phyloP scores from a whole-genome alignment of 495 filamentous ascomycete species.

The Tuber melanosporum region DNA sequence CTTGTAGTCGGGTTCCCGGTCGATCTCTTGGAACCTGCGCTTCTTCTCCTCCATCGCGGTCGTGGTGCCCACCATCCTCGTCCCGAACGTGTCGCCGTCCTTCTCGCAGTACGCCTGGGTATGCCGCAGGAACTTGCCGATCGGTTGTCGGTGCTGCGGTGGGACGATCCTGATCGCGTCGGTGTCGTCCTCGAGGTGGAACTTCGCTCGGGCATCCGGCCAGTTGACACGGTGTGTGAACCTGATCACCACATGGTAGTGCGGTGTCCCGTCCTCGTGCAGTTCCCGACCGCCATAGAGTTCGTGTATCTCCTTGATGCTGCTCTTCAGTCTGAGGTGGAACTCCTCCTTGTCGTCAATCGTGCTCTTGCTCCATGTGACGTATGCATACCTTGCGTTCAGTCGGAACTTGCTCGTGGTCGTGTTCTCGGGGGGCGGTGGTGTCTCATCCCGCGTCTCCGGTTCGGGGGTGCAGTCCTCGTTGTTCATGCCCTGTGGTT shows the following conservation, averaged over 20 bases:
- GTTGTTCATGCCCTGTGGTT: no score
- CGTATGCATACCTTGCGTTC: neutral
- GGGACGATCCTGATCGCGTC: neutral
- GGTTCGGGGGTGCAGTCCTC: no score
- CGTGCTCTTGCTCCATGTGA: neutral
- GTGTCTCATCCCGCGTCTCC: no score
- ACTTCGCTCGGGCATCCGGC: neutral
- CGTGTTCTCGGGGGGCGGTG: no score
- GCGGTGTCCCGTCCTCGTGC: neutral
- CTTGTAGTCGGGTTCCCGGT: neutral
- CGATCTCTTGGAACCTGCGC: neutral
- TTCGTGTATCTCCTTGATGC: no score
- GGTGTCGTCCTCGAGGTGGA: neutral
- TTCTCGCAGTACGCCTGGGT: neutral
- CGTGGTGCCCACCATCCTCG: neutral
- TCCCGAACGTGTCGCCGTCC: neutral
- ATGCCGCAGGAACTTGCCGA: neutral
- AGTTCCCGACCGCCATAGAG: neutral
- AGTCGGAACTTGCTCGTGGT: neutral
- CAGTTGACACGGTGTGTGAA: neutral
- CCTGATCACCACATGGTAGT: neutral
- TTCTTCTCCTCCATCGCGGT: neutral
- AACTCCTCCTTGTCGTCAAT: neutral
- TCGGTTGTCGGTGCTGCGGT: neutral
- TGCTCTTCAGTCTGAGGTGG: neutral